Evolutionary conservation across 1,284 basidiomycete genomes (phyloP), one percentile per base, ranked within the genome.

Genomic region (Cryptococcus deneoformans): DNA sequence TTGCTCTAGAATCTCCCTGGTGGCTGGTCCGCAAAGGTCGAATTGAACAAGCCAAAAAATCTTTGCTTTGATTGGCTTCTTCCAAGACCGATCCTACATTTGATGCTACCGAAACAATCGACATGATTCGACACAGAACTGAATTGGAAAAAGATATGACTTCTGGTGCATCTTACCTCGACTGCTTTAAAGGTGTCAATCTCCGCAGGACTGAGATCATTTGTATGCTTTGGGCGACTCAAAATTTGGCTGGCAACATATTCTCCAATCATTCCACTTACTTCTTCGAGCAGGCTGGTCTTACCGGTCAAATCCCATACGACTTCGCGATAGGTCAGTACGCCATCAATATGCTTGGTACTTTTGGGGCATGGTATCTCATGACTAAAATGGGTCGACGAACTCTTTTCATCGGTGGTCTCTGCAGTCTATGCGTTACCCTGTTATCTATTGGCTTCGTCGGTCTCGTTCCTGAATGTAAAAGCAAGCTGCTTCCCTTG

Each of bases 391-490:
- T n/a, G n/a, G n/a, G n/a, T n/a, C n/a, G n/a, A n/a, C n/a, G n/a
- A n/a, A n/a, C n/a, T n/a, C n/a, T n/a, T n/a, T 82, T 81, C 73
- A 69, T 81, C 53, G 69, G 59, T 50, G 83, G 82, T 39, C 75
- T 82, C 29, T 67, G 68, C 55, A 65, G 73, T 40, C 76, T 81
- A 57, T 71, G 70, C 52, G 59, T 75, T 58, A 71, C 80, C 20
- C 74, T 84, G 45, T 68, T 81, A 63, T 60, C 79, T 69, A 80
- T 81, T 65, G 82, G 82, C 37, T 77, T 75, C 55, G 67, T 82
- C 44, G 79, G 79, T 34, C 77, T 79, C 6, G 72, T 72, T 11
- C 70, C 71, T 6, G 66, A 60, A 5, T 51, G 7, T 57, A 73
- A 43, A 53, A 61, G 36, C 42, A 66, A 8, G 54, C 59, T 1